phyloP scores from a whole-genome alignment of 1,284 basidiomycete species.

The Peniophora sp. region DNA sequence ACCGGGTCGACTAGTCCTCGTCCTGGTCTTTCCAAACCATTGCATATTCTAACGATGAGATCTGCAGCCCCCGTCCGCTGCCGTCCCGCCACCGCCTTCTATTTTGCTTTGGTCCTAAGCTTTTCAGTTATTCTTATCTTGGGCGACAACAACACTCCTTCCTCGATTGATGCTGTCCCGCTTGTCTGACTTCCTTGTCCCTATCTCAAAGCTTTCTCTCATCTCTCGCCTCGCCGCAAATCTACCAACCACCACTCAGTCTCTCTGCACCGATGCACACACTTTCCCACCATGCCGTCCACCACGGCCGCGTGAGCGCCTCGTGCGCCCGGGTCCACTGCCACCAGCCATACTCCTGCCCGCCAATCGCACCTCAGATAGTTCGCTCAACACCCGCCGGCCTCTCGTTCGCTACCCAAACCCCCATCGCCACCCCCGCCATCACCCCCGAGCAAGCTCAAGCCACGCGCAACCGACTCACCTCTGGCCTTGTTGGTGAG shows the following conservation, averaged over 20 bases:
- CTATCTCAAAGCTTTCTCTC: slow-evolving; percentile 7
- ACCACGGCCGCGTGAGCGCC: slow-evolving; percentile 54
- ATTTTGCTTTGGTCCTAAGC: not conserved
- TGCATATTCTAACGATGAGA: too few relatives aligned
- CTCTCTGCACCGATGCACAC: slow-evolving; percentile 36
- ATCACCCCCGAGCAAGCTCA: slow-evolving; percentile 24
- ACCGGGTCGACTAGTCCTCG: too few relatives aligned
- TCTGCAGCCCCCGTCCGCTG: not conserved
- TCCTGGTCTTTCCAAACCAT: too few relatives aligned
- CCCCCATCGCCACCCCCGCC: slow-evolving; percentile 48
- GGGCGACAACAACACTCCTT: not conserved
- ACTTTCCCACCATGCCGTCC: slow-evolving; percentile 52
- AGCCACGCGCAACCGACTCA: slow-evolving; percentile 55
- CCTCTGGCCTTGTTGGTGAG: slow-evolving; percentile 60
- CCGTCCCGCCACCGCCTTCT: not conserved
- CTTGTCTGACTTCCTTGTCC: too few relatives aligned
- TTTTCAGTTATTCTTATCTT: not conserved
- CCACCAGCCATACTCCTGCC: slow-evolving; percentile 56
- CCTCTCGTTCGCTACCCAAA: slow-evolving; percentile 38
- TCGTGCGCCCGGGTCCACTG: slow-evolving; percentile 60
- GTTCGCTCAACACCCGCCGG: slow-evolving; percentile 20
- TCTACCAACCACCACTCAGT: slow-evolving; percentile 18
- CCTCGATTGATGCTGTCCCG: not conserved
- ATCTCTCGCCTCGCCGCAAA: slow-evolving; percentile 9
- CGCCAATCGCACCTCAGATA: slow-evolving; percentile 22